These are phyloP conservation scores for Hymenoscyphus fraxineus DNA, from an alignment of 2,329 filamentous ascomycete genomes.

Conservation along the genomic window DNA sequence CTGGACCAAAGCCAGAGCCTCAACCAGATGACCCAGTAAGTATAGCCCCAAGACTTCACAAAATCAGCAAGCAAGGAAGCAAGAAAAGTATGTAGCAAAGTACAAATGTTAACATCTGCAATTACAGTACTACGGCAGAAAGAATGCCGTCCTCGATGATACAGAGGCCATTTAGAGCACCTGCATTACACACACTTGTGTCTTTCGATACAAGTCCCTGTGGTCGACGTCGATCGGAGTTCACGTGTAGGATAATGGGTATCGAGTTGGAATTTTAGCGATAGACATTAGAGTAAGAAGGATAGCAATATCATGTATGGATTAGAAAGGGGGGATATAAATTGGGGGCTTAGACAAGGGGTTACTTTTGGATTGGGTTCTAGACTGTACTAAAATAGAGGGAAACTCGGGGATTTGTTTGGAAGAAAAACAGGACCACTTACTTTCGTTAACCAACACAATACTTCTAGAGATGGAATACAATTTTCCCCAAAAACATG, in stretches of 20 bases:
- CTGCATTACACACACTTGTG: background rate
- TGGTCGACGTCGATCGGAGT: background rate
- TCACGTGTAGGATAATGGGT: background rate
- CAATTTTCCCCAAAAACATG: background rate
- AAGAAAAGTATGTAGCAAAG: no score
- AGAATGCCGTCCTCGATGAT: background rate
- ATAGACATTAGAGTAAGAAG: background rate
- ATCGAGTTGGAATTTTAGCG: background rate
- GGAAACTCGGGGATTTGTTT: background rate
- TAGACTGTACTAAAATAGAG: background rate
- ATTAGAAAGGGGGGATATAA: background rate
- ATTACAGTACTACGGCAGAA: slow-evolving; percentile 5
- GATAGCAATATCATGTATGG: background rate
- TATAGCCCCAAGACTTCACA: background rate
- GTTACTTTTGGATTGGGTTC: background rate
- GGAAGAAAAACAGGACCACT: background rate
- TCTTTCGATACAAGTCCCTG: background rate
- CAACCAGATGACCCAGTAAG: slow-evolving; percentile 10
- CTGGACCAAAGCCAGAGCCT: slow-evolving; percentile 6
- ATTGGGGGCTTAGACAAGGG: background rate
- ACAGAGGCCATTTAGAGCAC: background rate
- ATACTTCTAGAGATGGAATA: background rate
- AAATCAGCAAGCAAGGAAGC: background rate
- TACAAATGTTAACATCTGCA: background rate
- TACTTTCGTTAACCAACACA: background rate